A percentile compares a stretch with the other conserved stretches of the same genome.
Conservation (phyloP, 78 protist genomes). For the Dictyostelium citrinum region DNA sequence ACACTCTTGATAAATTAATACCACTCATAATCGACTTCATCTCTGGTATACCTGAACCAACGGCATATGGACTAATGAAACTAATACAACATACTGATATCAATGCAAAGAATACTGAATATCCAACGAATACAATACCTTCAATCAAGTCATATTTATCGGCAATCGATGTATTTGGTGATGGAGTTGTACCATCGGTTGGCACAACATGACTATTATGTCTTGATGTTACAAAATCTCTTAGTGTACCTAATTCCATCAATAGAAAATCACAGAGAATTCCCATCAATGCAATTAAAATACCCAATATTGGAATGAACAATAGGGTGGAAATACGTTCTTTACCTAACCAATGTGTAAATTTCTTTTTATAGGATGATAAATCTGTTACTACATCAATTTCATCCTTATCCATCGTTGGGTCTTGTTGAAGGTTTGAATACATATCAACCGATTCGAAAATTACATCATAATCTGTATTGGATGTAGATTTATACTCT, state of each 20-base stretch:
- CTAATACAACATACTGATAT: slow-evolving; percentile 30
- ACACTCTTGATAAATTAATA: slow-evolving; percentile 34
- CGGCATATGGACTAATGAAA: slow-evolving; percentile 69
- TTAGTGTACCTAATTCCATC: background rate
- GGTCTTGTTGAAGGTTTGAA: slow-evolving; percentile 65
- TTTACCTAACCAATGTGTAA: slow-evolving; percentile 56
- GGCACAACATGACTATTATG: background rate
- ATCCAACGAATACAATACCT: slow-evolving; percentile 36
- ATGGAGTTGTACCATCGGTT: background rate
- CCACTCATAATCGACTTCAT: slow-evolving; percentile 90
- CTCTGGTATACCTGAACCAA: slow-evolving; percentile 93
- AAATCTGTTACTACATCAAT: slow-evolving; percentile 29
- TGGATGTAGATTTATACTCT: slow-evolving; percentile 43
- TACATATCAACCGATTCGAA: slow-evolving; percentile 81
- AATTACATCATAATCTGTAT: slow-evolving; percentile 66
- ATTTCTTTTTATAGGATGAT: slow-evolving; percentile 16
- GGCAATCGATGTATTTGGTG: background rate
- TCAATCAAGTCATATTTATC: background rate
- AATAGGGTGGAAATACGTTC: slow-evolving; percentile 64
- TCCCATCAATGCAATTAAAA: slow-evolving; percentile 39
- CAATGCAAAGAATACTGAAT: slow-evolving; percentile 8
- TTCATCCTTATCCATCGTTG: slow-evolving; percentile 61
- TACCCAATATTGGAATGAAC: slow-evolving; percentile 49
- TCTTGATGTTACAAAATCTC: background rate
- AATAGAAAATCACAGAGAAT: slow-evolving; percentile 19